phyloP scores from a whole-genome alignment of 176 grass and related monocot species.

The Chloris gayana region DNA sequence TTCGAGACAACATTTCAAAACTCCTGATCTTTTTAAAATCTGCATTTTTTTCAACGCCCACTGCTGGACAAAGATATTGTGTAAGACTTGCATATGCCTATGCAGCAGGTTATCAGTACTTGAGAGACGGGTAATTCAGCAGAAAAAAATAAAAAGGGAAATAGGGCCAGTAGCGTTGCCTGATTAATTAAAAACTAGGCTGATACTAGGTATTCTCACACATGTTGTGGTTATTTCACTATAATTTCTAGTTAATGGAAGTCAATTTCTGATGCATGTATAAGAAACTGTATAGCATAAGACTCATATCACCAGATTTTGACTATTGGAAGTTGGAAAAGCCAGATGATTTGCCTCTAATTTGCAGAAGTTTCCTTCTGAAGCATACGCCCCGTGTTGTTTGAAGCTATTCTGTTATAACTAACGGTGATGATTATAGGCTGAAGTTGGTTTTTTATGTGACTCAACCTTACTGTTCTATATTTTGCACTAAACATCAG shows the following conservation, averaged over 20 bases:
- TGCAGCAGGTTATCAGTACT: background rate
- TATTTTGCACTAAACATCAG: background rate
- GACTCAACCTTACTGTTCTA: too few relatives aligned
- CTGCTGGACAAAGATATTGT: background rate
- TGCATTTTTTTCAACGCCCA: background rate
- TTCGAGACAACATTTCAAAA: background rate
- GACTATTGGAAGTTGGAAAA: constrained; percentile 3
- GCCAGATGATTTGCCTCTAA: background rate
- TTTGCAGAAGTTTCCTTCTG: background rate
- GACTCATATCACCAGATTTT: background rate
- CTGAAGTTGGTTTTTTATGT: background rate
- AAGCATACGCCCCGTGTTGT: background rate
- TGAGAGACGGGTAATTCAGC: background rate
- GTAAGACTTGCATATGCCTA: background rate
- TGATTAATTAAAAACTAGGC: background rate
- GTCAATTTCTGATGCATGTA: background rate
- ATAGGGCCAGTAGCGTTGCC: too few relatives aligned
- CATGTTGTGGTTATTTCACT: background rate
- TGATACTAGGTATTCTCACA: background rate
- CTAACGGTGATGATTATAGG: background rate
- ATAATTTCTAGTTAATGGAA: constrained; percentile 8
- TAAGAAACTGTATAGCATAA: background rate
- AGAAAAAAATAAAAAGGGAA: background rate
- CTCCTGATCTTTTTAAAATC: background rate
- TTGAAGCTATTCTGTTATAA: background rate